These are phyloP conservation scores for Anaeramoeba flamelloides DNA, from an alignment of 78 protist species.

Conservation along the genomic window DNA sequence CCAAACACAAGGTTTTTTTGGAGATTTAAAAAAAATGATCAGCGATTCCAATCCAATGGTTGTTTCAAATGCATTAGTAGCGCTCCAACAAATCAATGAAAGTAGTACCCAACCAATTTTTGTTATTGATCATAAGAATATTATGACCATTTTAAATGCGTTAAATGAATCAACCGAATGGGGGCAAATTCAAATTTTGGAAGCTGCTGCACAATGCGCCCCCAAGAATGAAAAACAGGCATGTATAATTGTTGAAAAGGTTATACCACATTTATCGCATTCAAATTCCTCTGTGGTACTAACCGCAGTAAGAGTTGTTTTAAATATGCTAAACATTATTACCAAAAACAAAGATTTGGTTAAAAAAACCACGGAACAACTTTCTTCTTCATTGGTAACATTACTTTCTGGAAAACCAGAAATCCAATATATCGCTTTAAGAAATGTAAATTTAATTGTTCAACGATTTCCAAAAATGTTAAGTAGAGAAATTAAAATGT, in stretches of 20 bases:
- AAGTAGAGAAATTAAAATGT: slow-evolving; percentile 60
- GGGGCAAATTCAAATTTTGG: neutral
- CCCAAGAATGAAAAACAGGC: slow-evolving; percentile 71
- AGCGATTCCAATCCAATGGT: slow-evolving; percentile 91
- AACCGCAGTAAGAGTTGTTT: slow-evolving; percentile 71
- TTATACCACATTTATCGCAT: slow-evolving; percentile 86
- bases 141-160: neutral
- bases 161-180: slow-evolving; percentile 3
- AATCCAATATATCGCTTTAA: slow-evolving; percentile 88
- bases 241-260: slow-evolving; percentile 75
- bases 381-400: too few species aligned
- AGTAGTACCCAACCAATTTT: slow-evolving; percentile 1
- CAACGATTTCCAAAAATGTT: slow-evolving; percentile 74
- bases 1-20: slow-evolving; percentile 73
- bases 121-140: neutral
- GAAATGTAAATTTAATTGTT: slow-evolving; percentile 82
- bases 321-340: slow-evolving; percentile 45
- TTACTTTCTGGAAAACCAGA: slow-evolving; percentile 47
- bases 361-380: too few species aligned
- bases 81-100: slow-evolving; percentile 76
- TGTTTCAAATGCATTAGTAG: slow-evolving; percentile 89
- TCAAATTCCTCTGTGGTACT: slow-evolving; percentile 91
- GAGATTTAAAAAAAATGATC: slow-evolving; percentile 40
- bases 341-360: slow-evolving; percentile 21
- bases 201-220: neutral